These are phyloP conservation scores for Ganoderma meredithae DNA, from an alignment of 1,284 basidiomycete species.

Conservation along the genomic window DNA sequence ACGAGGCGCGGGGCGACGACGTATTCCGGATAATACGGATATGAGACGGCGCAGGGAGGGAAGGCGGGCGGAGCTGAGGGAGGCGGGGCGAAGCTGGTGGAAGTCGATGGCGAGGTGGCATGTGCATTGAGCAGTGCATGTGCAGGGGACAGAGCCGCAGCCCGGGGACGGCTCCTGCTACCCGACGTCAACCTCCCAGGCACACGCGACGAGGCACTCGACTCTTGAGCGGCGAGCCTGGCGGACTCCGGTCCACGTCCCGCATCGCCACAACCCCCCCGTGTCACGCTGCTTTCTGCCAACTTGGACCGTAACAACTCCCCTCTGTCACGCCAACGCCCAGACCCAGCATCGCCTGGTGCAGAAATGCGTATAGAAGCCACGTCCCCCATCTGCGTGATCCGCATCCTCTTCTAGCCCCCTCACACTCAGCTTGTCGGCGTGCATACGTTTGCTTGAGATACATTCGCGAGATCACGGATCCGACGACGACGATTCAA, in stretches of 20 bases:
- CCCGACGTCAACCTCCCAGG: neutral
- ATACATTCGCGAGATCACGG: constrained; percentile 1
- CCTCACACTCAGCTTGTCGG: neutral
- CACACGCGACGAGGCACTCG: neutral
- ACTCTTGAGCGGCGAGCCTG: too few relatives aligned
- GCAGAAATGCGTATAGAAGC: neutral
- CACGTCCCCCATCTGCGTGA: neutral
- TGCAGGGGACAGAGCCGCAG: too few relatives aligned
- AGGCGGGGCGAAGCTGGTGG: neutral
- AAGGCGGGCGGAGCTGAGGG: neutral
- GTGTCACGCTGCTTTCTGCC: neutral
- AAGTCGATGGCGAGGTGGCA: neutral
- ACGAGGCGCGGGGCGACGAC: neutral
- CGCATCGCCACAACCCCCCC: neutral
- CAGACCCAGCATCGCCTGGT: neutral
- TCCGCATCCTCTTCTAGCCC: neutral
- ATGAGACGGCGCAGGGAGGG: neutral
- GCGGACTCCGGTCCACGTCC: neutral
- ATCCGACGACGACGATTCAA: constrained; percentile 3
- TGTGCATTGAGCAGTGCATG: neutral
- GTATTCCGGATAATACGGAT: neutral
- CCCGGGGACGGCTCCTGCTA: neutral
- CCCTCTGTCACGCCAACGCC: constrained; percentile 2
- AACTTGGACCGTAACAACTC: neutral
- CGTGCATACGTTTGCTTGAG: constrained; percentile 10